A percentile compares a stretch with the other conserved stretches of the same genome.
These are phyloP conservation scores for Metschnikowia koreensis DNA, from an alignment of 805 yeast genomes.

Conservation along the genomic window DNA sequence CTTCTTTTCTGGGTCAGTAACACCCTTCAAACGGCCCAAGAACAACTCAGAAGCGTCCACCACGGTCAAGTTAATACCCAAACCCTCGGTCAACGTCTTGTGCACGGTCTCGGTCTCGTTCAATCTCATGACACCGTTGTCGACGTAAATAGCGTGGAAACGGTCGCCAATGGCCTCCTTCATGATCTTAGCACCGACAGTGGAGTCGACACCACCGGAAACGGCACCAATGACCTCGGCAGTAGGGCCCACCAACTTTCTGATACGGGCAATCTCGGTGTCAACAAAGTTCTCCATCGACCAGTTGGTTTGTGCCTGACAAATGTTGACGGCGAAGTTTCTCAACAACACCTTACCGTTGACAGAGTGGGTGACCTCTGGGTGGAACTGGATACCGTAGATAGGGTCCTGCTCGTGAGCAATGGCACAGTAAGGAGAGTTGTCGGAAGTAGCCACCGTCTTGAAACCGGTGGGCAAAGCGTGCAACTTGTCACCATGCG, in stretches of 20 bases:
- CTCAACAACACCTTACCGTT: slow-evolving; percentile 84
- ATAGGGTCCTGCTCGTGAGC: slow-evolving; percentile 70
- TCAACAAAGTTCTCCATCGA: slow-evolving; percentile 97
- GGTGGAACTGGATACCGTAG: slow-evolving; percentile 98
- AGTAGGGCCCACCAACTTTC: slow-evolving; percentile 89
- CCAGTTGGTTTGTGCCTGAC: slow-evolving; percentile 89
- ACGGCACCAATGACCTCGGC: slow-evolving; percentile 99
- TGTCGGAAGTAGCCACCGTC: slow-evolving; percentile 84
- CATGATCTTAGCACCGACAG: slow-evolving; percentile 98
- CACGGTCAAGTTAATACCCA: slow-evolving; percentile 92
- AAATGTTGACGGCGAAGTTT: slow-evolving; percentile 91
- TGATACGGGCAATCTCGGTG: slow-evolving; percentile 91
- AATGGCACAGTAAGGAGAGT: slow-evolving; percentile 95
- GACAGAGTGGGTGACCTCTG: slow-evolving; percentile 95
- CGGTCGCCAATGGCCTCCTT: slow-evolving; percentile 97
- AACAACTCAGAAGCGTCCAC: slow-evolving; percentile 93
- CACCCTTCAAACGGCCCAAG: slow-evolving; percentile 81
- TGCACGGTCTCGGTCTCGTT: slow-evolving; percentile 89
- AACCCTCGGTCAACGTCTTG: slow-evolving; percentile 85
- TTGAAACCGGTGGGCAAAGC: slow-evolving; percentile 87
- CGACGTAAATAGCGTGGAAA: slow-evolving; percentile 97
- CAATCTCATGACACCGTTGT: slow-evolving; percentile 95
- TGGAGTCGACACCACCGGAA: slow-evolving; percentile 98
- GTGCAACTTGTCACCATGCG: slow-evolving; percentile 94
- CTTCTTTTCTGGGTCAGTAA: slow-evolving; percentile 98